phyloP scores from a whole-genome alignment of 83 land plant species.

The Isoetes engelmannii region DNA sequence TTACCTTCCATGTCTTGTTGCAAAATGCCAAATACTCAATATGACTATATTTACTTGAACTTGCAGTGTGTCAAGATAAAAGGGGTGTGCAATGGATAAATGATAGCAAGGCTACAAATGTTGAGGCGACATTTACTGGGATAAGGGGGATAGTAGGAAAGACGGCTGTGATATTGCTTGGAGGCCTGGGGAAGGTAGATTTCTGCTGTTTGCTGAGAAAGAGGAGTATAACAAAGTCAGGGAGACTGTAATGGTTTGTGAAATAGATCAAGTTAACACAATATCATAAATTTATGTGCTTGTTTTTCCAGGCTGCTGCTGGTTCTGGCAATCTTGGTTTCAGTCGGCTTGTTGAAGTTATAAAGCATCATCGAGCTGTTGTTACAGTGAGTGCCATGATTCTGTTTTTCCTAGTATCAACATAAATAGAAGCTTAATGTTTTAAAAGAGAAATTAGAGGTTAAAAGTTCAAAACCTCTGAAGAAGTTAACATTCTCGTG shows the following conservation, averaged over 20 bases:
- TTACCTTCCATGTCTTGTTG: too few species aligned
- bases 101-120: constrained; percentile 75
- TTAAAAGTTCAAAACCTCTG: too few species aligned
- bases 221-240: too few species aligned
- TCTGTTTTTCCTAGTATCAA: too few species aligned
- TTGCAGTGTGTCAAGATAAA: constrained; percentile 42
- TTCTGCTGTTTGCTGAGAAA: background rate
- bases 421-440: too few species aligned
- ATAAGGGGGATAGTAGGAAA: constrained; percentile 37
- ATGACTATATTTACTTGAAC: background rate
- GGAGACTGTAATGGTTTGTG: background rate
- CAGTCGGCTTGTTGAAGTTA: constrained; percentile 30
- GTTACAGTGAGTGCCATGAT: constrained; percentile 32
- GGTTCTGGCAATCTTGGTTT: constrained; percentile 39
- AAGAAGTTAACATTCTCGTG: too few species aligned
- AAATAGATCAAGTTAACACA: background rate
- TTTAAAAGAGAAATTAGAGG: too few species aligned
- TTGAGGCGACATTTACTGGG: constrained; percentile 54
- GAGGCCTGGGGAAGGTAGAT: constrained; percentile 61
- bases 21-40: too few species aligned
- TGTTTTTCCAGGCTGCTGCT: constrained; percentile 26
- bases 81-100: constrained; percentile 53
- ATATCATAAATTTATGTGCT: background rate
- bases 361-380: constrained; percentile 47
- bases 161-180: constrained; percentile 54